Evolutionary conservation across 2,329 filamentous ascomycete genomes (phyloP).

Genomic region (Chalaropsis thielavioides): DNA sequence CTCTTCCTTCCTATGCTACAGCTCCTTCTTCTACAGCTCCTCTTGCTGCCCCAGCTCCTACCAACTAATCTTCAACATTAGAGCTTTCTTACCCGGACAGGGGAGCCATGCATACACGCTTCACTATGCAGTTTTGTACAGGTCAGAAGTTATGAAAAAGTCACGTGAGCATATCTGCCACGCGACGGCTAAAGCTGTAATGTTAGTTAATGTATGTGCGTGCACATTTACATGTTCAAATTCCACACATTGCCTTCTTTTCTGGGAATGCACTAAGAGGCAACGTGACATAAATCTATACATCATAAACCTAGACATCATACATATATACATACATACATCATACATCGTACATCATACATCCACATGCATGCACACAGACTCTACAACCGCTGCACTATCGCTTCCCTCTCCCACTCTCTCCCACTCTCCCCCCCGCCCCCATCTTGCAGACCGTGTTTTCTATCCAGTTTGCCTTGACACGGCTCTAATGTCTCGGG

Average conservation of each 20-base stretch:
- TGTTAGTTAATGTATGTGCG: too few species aligned
- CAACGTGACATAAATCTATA: not conserved
- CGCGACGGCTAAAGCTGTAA: too few species aligned
- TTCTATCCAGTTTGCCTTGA: not conserved
- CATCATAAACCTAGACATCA: not conserved
- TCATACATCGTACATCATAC: too few species aligned
- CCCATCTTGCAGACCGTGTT: not conserved
- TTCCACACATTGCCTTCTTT: too few species aligned
- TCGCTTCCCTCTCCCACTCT: too few species aligned
- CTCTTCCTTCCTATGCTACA: not conserved
- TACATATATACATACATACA: too few species aligned
- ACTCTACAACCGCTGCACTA: not conserved
- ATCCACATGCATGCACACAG: too few species aligned
- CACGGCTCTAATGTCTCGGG: conserved; percentile 1
- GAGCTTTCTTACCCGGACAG: too few species aligned
- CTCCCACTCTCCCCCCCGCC: not conserved
- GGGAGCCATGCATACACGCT: too few species aligned
- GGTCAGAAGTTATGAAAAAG: too few species aligned
- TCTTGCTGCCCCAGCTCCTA: not conserved
- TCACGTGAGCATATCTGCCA: too few species aligned
- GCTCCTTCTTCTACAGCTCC: not conserved
- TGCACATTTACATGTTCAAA: not conserved
- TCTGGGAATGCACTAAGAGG: not conserved
- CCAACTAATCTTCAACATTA: not conserved
- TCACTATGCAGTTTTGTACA: too few species aligned